Evolutionary conservation across 208 protist genomes (phyloP).

Genomic region (Kentomonas sorsogonicus): DNA sequence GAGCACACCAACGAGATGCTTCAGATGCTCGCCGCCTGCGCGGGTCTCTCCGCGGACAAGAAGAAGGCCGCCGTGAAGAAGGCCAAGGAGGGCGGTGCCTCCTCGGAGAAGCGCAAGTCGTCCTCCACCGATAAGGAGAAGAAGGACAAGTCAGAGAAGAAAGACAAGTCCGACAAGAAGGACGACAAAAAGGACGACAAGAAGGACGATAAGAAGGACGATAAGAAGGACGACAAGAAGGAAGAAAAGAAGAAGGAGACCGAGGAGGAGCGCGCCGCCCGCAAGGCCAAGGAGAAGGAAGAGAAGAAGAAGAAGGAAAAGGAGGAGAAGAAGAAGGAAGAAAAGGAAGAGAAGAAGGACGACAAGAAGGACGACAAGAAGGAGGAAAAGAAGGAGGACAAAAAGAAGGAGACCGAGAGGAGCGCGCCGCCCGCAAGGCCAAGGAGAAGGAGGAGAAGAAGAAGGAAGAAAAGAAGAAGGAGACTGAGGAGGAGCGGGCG

Average conservation of each 20-base stretch:
- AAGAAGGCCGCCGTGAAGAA: slow-evolving; percentile 60
- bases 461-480: slow-evolving; percentile 12
- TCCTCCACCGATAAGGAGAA: neutral
- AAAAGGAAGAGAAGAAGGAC: slow-evolving; percentile 1
- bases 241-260: slow-evolving; percentile 12
- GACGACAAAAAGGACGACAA: slow-evolving; percentile 16
- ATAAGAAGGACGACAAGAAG: slow-evolving; percentile 23
- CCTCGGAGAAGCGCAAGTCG: neutral
- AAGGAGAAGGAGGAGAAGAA: slow-evolving; percentile 26
- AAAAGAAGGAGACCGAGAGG: slow-evolving; percentile 23
- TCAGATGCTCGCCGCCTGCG: slow-evolving; percentile 76
- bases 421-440: slow-evolving; percentile 44
- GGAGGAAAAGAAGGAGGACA: slow-evolving; percentile 22
- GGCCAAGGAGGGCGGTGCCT: slow-evolving; percentile 28
- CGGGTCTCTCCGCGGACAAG: slow-evolving; percentile 42
- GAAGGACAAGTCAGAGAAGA: too few species aligned
- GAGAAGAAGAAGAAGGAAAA: slow-evolving; percentile 18
- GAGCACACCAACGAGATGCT: slow-evolving; percentile 86
- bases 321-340: slow-evolving; percentile 13
- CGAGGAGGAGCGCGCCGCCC: slow-evolving; percentile 18
- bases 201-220: slow-evolving; percentile 9
- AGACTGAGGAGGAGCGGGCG: neutral
- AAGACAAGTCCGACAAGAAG: too few species aligned
- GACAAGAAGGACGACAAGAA: slow-evolving; percentile 21
- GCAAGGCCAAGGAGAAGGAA: slow-evolving; percentile 11